A percentile compares a stretch with the other conserved stretches of the same genome.
Conservation (phyloP, 1,284 basidiomycete genomes). For the Malassezia dermatis region DNA sequence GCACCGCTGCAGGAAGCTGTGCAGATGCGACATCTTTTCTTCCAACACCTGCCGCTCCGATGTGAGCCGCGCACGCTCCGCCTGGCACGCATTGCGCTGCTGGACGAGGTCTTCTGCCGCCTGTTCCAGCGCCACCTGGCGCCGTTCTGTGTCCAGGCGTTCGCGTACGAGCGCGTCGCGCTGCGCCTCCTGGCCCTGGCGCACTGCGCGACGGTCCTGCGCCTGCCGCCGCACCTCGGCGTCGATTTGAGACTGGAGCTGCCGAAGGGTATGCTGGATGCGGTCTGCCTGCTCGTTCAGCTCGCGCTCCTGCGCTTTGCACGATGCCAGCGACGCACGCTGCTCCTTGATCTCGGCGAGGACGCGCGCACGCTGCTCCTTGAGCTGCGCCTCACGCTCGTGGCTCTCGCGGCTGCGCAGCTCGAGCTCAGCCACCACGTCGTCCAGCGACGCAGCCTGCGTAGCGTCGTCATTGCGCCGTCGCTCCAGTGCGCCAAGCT, state of each 20-base stretch:
- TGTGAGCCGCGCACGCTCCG: conserved; percentile 12
- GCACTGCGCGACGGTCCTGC: conserved; percentile 33
- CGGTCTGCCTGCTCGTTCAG: conserved; percentile 26
- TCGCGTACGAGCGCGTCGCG: conserved; percentile 16
- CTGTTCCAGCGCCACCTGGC: neutral
- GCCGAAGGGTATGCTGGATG: conserved; percentile 50
- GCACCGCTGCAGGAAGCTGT: conserved; percentile 14
- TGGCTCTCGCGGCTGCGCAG: conserved; percentile 21
- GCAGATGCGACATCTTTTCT: conserved; percentile 13
- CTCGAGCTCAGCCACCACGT: conserved; percentile 30
- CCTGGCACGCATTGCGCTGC: conserved; percentile 2
- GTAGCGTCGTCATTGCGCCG: conserved; percentile 17
- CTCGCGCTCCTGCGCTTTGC: conserved; percentile 23
- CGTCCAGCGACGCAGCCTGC: conserved; percentile 19
- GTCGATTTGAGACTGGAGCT: conserved; percentile 54
- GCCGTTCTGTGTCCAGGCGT: conserved; percentile 10
- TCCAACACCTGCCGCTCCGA: conserved; percentile 23
- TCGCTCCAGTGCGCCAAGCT: conserved; percentile 20
- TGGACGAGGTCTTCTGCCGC: conserved; percentile 1
- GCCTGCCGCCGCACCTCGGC: conserved; percentile 32
- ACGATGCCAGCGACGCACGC: conserved; percentile 49
- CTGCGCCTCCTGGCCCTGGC: conserved; percentile 18
- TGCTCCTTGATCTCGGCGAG: conserved; percentile 44
- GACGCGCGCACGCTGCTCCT: conserved; percentile 22
- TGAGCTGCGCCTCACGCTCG: conserved; percentile 20